Evolutionary conservation across 2,329 filamentous ascomycete genomes (phyloP).

Genomic region (Aureobasidium pullulans): DNA sequence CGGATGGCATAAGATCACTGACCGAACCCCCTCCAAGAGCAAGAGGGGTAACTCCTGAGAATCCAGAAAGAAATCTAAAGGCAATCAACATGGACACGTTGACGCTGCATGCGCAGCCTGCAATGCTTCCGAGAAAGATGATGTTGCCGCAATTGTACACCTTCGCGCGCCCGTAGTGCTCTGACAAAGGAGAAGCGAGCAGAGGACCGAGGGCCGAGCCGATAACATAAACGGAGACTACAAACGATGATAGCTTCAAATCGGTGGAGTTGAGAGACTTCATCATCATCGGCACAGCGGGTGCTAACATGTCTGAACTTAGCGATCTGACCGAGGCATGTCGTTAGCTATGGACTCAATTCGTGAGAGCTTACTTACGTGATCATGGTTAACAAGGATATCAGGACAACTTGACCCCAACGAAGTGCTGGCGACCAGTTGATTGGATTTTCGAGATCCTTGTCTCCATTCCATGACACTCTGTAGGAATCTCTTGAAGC

Average conservation of each 20-base stretch:
- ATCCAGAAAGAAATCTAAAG: conserved; percentile 41
- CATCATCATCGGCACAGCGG: too few species aligned
- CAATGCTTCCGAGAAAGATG: conserved; percentile 45
- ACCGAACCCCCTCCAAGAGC: too few species aligned
- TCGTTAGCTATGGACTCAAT: conserved; percentile 1
- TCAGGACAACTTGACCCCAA: conserved; percentile 16
- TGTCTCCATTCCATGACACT: conserved; percentile 15
- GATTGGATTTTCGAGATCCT: conserved; percentile 17
- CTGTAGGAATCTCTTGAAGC: neutral
- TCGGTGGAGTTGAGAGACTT: conserved; percentile 22
- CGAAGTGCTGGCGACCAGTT: conserved; percentile 17
- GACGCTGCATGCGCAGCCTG: conserved; percentile 37
- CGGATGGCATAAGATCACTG: too few species aligned
- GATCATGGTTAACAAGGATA: neutral
- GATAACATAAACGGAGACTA: neutral
- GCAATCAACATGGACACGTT: conserved; percentile 37
- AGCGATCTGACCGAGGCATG: conserved; percentile 24
- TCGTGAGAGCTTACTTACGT: too few species aligned
- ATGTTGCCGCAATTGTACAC: conserved; percentile 40
- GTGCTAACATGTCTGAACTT: too few species aligned
- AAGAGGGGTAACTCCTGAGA: conserved; percentile 42
- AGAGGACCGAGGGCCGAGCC: conserved; percentile 37
- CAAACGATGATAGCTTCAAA: neutral
- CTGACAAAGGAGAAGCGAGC: conserved; percentile 39
- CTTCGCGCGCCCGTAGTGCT: conserved; percentile 40